Conservation (phyloP, 2,329 filamentous ascomycete genomes). For the Rosellinia necatrix region DNA sequence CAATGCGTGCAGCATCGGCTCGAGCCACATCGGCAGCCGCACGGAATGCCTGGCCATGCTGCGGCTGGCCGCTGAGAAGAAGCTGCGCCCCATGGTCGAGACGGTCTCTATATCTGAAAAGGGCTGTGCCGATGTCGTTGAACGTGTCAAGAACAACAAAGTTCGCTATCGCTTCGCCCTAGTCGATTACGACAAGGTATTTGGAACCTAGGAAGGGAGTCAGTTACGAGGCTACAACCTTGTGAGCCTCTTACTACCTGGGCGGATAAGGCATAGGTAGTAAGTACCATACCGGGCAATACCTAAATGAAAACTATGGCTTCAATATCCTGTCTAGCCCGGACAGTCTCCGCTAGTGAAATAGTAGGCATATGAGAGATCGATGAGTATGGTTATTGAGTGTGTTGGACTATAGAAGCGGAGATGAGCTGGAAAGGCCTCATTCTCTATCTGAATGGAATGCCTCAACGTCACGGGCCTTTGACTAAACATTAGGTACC, state of each 20-base stretch:
- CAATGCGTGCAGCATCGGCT: slow-evolving; percentile 46
- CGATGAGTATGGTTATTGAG: too few species aligned
- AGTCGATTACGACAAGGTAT: slow-evolving; percentile 69
- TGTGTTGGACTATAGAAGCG: too few species aligned
- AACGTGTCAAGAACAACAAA: slow-evolving; percentile 71
- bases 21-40: slow-evolving; percentile 65
- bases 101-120: slow-evolving; percentile 68
- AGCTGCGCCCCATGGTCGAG: slow-evolving; percentile 54
- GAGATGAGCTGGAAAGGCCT: too few species aligned
- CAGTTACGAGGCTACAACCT: not conserved
- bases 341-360: too few species aligned
- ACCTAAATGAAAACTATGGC: too few species aligned
- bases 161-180: slow-evolving; percentile 75
- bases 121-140: slow-evolving; percentile 71
- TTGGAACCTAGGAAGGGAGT: slow-evolving; percentile 46
- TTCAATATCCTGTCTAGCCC: too few species aligned
- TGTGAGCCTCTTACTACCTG: not conserved
- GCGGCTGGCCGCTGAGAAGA: slow-evolving; percentile 61
- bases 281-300: too few species aligned
- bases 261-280: too few species aligned
- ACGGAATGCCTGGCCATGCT: slow-evolving; percentile 64
- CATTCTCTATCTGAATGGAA: too few species aligned
- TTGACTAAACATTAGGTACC: too few species aligned
- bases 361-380: too few species aligned
- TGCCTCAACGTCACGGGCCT: too few species aligned